Evolutionary conservation across 2,329 filamentous ascomycete species (phyloP), one percentile per base, ranked within the genome.

Genomic region (Aspergillus sp.): DNA sequence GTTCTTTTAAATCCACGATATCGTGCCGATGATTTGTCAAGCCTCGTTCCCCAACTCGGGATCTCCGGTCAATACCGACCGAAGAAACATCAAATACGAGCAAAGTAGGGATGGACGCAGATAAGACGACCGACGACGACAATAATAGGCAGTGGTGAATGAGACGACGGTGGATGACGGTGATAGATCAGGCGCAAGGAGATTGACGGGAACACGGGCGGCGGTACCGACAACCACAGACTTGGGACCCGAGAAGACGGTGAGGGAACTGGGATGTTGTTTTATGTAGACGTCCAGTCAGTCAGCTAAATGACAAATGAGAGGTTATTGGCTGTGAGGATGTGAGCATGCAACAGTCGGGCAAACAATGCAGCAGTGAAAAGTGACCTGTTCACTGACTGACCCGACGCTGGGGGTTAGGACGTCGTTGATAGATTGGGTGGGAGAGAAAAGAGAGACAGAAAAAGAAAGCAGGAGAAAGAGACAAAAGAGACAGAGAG

Each of bases 181-280:
- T 43, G 42, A 30, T 37, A 37, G 33, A 37, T 37, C 33, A 13
- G 3, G 37, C 19, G 17, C 17, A 39, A 39, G 37, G 15, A 39
- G 15, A 12, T 30, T 30, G 25, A 30, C 25, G 25, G 37, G 19
- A 7, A 39, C 15, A 12, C 10, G 15, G 37, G 37, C 25, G 37
- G 54, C 53, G 49, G 47, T 49, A 49, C 54, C 56, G 52, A 53
- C 17, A 53, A 48, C 58, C 58, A 56, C 44, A 55, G 52, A 49
- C 32, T 50, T 59, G 58, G 58, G 58, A 60, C 56, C 57, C 57
- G 48, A 49, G 45, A 33, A 56, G 50, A 54, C 49, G 58, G 54
- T 50, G 53, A 53, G 44, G 35, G 25, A 42, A 47, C 52, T 37
- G 33, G 17, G 25, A 12, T 38, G 15, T 41, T n/a, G 7, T n/a